These are phyloP conservation scores for Elongisporangium senticosum DNA, from an alignment of 352 stramenopile species.

Conservation along the genomic window DNA sequence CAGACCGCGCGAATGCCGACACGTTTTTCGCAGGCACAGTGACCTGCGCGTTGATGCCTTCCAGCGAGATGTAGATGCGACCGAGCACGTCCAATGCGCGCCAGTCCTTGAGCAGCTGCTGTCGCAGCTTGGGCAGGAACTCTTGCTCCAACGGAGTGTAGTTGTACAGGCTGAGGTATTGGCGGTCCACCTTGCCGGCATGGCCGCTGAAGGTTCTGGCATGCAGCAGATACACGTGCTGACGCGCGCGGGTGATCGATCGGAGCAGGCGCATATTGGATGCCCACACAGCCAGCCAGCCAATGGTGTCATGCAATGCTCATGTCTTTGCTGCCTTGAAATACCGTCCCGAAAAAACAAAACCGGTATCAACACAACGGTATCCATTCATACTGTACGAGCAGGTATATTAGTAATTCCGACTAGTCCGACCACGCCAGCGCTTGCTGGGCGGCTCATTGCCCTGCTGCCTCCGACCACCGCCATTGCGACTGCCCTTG, in stretches of 20 bases:
- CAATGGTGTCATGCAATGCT: neutral
- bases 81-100: slow-evolving; percentile 39
- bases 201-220: neutral
- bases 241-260: neutral
- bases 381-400: neutral
- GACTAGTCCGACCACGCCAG: slow-evolving; percentile 45
- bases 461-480: neutral
- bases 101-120: slow-evolving; percentile 34
- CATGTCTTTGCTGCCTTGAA: neutral
- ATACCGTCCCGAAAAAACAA: neutral
- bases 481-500: slow-evolving; percentile 16
- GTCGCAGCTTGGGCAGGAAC: slow-evolving; percentile 25
- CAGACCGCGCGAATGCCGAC: slow-evolving; percentile 16
- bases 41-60: slow-evolving; percentile 95
- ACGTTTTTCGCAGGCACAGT: slow-evolving; percentile 81
- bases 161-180: slow-evolving; percentile 48
- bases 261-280: neutral
- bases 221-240: neutral
- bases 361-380: neutral
- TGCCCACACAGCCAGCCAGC: neutral
- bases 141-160: slow-evolving; percentile 27
- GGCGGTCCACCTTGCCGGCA: slow-evolving; percentile 8
- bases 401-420: slow-evolving; percentile 20
- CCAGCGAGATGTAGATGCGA: slow-evolving; percentile 89
- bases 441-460: slow-evolving; percentile 50